Percentiles rank a stretch among this genome's conserved stretches.
Conservation (phyloP, 306 rosid genomes). For the Dalbergia cultrata region DNA sequence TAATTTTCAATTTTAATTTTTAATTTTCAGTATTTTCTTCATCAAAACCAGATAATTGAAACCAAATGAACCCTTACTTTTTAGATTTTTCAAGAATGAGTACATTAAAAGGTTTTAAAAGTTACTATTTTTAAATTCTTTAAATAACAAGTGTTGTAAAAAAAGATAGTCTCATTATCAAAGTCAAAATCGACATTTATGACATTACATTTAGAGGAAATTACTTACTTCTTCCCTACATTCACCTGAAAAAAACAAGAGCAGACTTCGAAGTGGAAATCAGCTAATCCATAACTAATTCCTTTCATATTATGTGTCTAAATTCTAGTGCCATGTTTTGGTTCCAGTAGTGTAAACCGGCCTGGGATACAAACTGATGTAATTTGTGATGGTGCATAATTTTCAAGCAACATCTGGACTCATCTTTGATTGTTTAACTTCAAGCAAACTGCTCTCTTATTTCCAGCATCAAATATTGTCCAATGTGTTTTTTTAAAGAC, state of each 20-base stretch:
- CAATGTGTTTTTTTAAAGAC: neutral
- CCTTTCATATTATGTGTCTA: neutral
- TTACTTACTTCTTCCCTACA: too few species aligned
- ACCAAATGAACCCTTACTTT: too few species aligned
- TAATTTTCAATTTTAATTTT: too few species aligned
- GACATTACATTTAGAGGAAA: too few species aligned
- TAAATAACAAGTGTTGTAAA: too few species aligned
- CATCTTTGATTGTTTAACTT: conserved; percentile 34
- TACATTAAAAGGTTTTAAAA: too few species aligned
- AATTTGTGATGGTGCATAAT: neutral
- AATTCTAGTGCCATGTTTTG: neutral
- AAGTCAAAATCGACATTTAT: too few species aligned
- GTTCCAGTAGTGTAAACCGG: neutral
- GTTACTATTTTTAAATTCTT: too few species aligned
- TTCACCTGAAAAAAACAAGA: neutral
- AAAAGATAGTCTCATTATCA: too few species aligned
- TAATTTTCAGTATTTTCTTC: too few species aligned
- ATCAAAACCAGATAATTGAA: too few species aligned
- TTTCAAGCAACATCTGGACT: conserved; percentile 46
- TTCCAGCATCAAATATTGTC: neutral
- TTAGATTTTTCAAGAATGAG: too few species aligned
- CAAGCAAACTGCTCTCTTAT: conserved; percentile 19
- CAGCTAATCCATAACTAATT: neutral
- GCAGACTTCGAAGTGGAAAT: neutral
- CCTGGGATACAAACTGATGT: conserved; percentile 8